Evolutionary conservation across 2,329 filamentous ascomycete genomes (phyloP).

Genomic region (Macrophomina tecta): DNA sequence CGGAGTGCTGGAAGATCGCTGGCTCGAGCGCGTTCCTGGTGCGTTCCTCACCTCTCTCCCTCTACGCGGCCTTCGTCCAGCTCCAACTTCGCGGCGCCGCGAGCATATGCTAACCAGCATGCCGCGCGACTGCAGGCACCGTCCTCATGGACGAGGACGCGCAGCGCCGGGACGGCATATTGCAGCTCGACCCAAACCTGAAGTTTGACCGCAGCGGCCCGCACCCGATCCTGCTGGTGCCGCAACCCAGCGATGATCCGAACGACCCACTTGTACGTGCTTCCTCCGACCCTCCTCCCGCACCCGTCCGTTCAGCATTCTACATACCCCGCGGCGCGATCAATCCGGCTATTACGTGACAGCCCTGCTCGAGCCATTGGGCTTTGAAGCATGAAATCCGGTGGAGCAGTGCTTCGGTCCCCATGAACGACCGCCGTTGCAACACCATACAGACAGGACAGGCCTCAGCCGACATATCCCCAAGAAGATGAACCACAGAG

Average conservation of each 20-base stretch:
- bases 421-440: no score
- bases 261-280: conserved; percentile 77
- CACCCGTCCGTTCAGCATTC: neutral
- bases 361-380: no score
- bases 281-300: neutral
- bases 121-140: conserved; percentile 41
- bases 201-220: conserved; percentile 75
- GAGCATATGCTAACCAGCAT: neutral
- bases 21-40: conserved; percentile 77
- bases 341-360: no score
- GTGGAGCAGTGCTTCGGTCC: no score
- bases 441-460: neutral
- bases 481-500: neutral
- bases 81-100: neutral
- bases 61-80: neutral
- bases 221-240: conserved; percentile 74
- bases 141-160: conserved; percentile 40
- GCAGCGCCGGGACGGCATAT: conserved; percentile 37
- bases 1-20: conserved; percentile 73
- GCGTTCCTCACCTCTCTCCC: conserved; percentile 32
- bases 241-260: conserved; percentile 88
- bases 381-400: no score
- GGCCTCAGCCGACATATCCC: neutral
- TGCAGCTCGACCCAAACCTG: conserved; percentile 53
- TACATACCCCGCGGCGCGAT: no score